Conservation (phyloP, 352 stramenopile genomes). For the Phytophthora meadii region DNA sequence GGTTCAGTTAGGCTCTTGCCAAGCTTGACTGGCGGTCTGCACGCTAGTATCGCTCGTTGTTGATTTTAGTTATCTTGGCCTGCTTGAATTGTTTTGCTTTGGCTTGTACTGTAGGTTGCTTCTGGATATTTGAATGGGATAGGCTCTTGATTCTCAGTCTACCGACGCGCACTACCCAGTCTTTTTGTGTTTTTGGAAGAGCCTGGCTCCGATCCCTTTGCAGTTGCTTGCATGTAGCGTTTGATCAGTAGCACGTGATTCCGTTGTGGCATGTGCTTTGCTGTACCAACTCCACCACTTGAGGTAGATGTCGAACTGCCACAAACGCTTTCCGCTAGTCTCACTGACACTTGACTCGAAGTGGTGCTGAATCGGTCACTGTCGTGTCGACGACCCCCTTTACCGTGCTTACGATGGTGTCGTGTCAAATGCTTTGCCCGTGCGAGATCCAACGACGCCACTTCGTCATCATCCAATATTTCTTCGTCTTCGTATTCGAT, state of each 20-base stretch:
- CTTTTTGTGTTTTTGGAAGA: conserved; percentile 22
- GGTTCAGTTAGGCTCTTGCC: neutral
- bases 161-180: conserved; percentile 21
- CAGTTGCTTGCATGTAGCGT: conserved; percentile 53
- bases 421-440: conserved; percentile 19
- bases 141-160: conserved; percentile 3
- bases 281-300: conserved; percentile 41
- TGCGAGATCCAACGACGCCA: conserved; percentile 18
- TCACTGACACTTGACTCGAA: conserved; percentile 33
- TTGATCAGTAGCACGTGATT: conserved; percentile 64
- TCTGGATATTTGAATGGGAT: no score
- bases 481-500: conserved; percentile 58
- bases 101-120: neutral
- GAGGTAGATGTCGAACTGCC: conserved; percentile 28
- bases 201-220: conserved; percentile 23
- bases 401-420: conserved; percentile 30
- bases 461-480: conserved; percentile 34
- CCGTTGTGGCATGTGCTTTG: conserved; percentile 70
- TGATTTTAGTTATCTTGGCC: neutral
- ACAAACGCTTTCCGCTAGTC: conserved; percentile 41
- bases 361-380: conserved; percentile 4
- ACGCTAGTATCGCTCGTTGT: neutral
- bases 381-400: conserved; percentile 14
- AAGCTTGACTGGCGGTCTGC: neutral
- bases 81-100: neutral